phyloP scores from a whole-genome alignment of 805 yeast species.

The Lachancea nothofagi region DNA sequence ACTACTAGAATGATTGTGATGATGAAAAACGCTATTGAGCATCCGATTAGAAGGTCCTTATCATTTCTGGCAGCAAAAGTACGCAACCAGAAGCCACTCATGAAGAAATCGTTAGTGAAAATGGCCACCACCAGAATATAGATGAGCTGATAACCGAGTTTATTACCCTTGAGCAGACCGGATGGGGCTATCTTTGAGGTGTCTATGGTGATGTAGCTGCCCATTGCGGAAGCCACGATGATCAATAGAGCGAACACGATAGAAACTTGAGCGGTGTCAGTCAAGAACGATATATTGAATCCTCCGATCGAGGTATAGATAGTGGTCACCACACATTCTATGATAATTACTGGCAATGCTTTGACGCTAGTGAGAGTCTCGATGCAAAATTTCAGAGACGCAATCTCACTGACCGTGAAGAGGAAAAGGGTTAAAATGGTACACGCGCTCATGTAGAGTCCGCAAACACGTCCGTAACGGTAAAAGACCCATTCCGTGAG shows the following conservation, averaged over 20 bases:
- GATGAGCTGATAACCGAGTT: constrained; percentile 82
- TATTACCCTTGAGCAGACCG: constrained; percentile 58
- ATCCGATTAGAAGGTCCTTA: constrained; percentile 68
- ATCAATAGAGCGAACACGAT: constrained; percentile 62
- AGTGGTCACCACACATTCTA: constrained; percentile 82
- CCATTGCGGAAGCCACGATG: constrained; percentile 74
- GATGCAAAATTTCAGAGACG: constrained; percentile 73
- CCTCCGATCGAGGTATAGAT: constrained; percentile 88
- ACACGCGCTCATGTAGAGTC: constrained; percentile 70
- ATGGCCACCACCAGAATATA: constrained; percentile 83
- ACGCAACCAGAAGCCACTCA: constrained; percentile 91
- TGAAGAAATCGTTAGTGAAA: constrained; percentile 81
- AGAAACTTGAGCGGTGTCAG: constrained; percentile 81
- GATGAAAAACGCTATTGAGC: constrained; percentile 67
- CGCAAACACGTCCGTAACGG: constrained; percentile 68
- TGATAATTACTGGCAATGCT: constrained; percentile 75
- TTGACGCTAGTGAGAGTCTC: constrained; percentile 71
- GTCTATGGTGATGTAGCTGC: constrained; percentile 58
- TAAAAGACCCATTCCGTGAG: constrained; percentile 91
- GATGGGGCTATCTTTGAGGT: constrained; percentile 56
- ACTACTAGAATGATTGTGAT: constrained; percentile 59
- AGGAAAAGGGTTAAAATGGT: constrained; percentile 80
- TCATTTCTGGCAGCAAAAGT: constrained; percentile 84
- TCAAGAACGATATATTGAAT: constrained; percentile 77
- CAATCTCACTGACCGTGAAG: constrained; percentile 81